Base-by-base conservation (phyloP, 2,329 filamentous ascomycete genomes). In the Fusarium metavorans region DNA sequence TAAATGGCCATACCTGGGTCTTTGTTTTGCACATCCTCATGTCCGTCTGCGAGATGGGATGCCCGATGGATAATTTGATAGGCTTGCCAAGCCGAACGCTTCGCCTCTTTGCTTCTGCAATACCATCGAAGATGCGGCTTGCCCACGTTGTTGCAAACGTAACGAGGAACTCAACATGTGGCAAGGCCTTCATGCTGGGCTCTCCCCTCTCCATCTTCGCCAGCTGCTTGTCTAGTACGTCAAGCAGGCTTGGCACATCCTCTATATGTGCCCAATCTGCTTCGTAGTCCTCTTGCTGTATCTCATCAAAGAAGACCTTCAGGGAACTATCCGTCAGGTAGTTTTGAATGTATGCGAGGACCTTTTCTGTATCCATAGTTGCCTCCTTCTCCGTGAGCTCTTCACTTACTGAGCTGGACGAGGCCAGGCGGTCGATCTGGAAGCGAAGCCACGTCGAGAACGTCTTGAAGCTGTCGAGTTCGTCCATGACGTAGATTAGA, bases 371-470 rank as follows among this genome's bases (percentile, higher is more conserved):
- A 73, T 97, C 94, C 70, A 97, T 90, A 0, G 90, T 90, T 1
- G 93, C 91, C 76, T 97, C 94, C 74, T 93, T 93, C 70, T 96
- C 95, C 27, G 91, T 88, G 52, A 93, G 87, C 73, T 98, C 96
- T 25, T 95, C 91, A 9, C 87, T 88, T 18, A 87, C 86, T 0
- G 91, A 76, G 85, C 76, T 93, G 84, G 80, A 85, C 5, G 92
- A 91, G 7, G 90, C 90, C 54, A 96, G 89, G 16, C 92, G 89
- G 73, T 97, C 94, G 68, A 98, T 96, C 78, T 95, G 92, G 77
- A 95, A 90, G 37, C 92, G 91, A 60, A 98, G 85, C 96, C 96
- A 98, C 63, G 88, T 87, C 1, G 94, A 95, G 80, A 98, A 98
- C 6, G 90, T 88, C 3, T 85, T 82, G 78, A 97, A 98, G 59